Percentiles rank a stretch among this genome's conserved stretches.
Conservation (phyloP, 768 basidiomycete species). For the Suillus discolor region DNA sequence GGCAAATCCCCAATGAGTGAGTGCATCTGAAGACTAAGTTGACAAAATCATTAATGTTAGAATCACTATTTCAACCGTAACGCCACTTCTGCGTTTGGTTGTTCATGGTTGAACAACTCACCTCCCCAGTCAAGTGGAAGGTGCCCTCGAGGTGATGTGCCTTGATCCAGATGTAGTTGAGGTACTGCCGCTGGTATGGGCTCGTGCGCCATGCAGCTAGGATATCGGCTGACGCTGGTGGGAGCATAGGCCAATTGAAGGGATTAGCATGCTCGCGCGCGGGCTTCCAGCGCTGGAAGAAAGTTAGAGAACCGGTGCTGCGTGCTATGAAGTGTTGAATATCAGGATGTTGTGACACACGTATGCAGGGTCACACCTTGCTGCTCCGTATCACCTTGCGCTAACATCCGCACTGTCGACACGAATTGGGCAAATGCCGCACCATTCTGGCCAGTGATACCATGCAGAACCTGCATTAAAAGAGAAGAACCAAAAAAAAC, state of each 20-base stretch:
- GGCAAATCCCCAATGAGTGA: constrained; percentile 29
- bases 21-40: constrained; percentile 27
- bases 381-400: constrained; percentile 26
- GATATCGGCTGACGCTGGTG: constrained; percentile 26
- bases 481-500: neutral
- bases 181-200: constrained; percentile 26
- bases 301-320: constrained; percentile 25
- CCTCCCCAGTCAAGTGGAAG: constrained; percentile 1
- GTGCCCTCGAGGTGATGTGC: constrained; percentile 24
- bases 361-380: constrained; percentile 25
- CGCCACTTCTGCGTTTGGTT: neutral
- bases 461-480: constrained; percentile 23
- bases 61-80: neutral
- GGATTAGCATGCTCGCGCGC: constrained; percentile 35
- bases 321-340: constrained; percentile 10
- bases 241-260: constrained; percentile 37
- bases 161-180: constrained; percentile 34
- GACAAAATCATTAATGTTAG: neutral
- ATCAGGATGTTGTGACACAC: neutral
- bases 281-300: constrained; percentile 35
- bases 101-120: neutral
- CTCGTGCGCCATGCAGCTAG: constrained; percentile 28
- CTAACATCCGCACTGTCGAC: constrained; percentile 23
- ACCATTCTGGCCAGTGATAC: constrained; percentile 21
- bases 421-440: constrained; percentile 29